Base-by-base conservation (phyloP, 1,284 basidiomycete genomes). In the Trichosporon coremiiforme region DNA sequence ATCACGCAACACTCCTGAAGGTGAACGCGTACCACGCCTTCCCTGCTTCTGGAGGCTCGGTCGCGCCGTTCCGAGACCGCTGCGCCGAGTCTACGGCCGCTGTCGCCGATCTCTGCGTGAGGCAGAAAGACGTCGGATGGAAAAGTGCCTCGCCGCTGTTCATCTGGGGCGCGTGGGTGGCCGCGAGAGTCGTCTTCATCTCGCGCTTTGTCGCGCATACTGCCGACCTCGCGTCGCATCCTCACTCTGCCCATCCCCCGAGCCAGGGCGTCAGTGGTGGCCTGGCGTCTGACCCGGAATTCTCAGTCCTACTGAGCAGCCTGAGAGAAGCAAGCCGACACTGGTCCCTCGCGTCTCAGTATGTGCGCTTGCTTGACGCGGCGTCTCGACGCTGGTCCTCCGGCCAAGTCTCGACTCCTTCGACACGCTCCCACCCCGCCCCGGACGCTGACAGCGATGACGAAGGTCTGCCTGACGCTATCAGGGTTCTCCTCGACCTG, bases 91-190 rank as follows among this genome's bases (percentile, higher is more conserved):
- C 79, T 0, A 76, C 77, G 2, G 67, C 71, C 4, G 75, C 79
- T 0, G 71, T 82, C n/a, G 80, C 79, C 0, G 68, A 66, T 15
- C 73, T 82, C 7, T 74, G 71, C 9, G n/a, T n/a, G n/a, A 69
- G 65, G 15, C 70, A 68, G 4, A 80, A 75, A 10, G 73, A 72
- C 55, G 70, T 77, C 4, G 80, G 79, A 2, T 80, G 72, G 67
- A 68, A 60, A 22, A 72, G 62, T 4, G 66, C 73, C 4, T 77
- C 78, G 4, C 82, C 83, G 36, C 67, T 83, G 25, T 81, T 84
- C 71, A 79, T 82, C 45, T 84, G 82, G 82, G 71, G 75, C 7
- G 78, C 78, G 45, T 84, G 83, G 83, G 80, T 83, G 8, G 81
- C 79, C 6, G 83, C 81, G 25, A 75, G 83, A 36, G 79, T 83